phyloP scores from a whole-genome alignment of 169 alveolate genomes.

The Theileria annulata region DNA sequence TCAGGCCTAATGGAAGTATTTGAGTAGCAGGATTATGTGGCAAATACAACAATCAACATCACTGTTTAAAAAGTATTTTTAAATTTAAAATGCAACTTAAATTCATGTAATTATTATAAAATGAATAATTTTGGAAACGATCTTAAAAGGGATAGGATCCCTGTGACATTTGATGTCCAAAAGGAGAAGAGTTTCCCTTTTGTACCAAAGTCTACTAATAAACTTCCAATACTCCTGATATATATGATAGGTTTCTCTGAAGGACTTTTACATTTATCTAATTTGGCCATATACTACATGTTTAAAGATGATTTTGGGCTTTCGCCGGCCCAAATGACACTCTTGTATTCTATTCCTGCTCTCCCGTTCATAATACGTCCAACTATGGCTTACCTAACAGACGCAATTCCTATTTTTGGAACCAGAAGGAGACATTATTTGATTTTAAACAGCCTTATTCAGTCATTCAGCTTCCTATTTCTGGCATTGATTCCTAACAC shows the following conservation, averaged over 20 bases:
- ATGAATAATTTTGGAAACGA: constrained; percentile 1
- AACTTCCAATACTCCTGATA: constrained; percentile 52
- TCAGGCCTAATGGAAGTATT: background rate
- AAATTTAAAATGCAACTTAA: background rate
- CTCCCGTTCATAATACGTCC: constrained; percentile 86
- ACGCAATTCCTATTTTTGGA: constrained; percentile 77
- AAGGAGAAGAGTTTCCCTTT: background rate
- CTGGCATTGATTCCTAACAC: constrained; percentile 28
- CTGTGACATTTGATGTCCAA: constrained; percentile 7
- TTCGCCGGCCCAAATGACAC: constrained; percentile 54
- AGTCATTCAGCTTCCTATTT: constrained; percentile 14
- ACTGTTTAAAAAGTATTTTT: background rate
- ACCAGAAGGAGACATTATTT: constrained; percentile 14
- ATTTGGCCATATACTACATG: constrained; percentile 84
- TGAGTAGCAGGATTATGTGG: background rate
- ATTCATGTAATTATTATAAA: background rate
- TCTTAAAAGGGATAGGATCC: background rate
- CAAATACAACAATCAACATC: background rate
- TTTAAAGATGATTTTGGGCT: constrained; percentile 82
- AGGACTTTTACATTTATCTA: constrained; percentile 86
- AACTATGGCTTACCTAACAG: constrained; percentile 82
- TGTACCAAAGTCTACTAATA: constrained; percentile 18
- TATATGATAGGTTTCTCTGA: constrained; percentile 88
- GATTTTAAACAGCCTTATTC: constrained; percentile 17
- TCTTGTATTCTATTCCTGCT: constrained; percentile 73